phyloP scores from a whole-genome alignment of 139 green algal species.

The Asterochloris erici region DNA sequence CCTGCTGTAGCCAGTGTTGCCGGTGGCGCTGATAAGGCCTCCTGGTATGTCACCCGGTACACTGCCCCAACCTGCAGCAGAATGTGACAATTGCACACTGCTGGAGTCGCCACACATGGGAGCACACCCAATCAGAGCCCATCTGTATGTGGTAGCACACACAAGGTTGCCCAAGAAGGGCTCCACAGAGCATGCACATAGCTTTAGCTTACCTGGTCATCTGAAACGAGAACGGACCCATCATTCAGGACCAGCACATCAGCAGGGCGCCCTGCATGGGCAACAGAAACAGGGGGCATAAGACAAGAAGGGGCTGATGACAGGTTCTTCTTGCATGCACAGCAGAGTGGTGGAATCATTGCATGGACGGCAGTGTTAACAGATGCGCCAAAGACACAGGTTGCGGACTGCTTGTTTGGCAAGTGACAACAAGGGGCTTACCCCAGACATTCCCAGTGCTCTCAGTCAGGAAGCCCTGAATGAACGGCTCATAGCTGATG shows the following conservation, averaged over 20 bases:
- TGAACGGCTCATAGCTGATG: not conserved
- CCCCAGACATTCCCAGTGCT: conserved; percentile 9
- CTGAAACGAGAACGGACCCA: conserved; percentile 6
- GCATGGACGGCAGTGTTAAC: not conserved
- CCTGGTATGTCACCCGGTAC: conserved; percentile 6
- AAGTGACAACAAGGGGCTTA: not conserved
- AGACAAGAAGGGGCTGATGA: not conserved
- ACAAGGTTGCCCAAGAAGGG: too few species aligned
- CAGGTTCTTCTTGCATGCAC: not conserved
- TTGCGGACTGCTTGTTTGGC: not conserved
- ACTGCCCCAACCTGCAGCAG: not conserved
- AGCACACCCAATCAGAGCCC: too few species aligned
- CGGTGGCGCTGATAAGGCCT: too few species aligned
- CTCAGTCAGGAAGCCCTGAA: not conserved
- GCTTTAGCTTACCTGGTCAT: not conserved
- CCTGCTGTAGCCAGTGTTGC: too few species aligned
- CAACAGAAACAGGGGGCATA: not conserved
- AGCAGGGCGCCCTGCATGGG: conserved; percentile 3
- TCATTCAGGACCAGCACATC: conserved; percentile 11
- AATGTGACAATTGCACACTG: too few species aligned
- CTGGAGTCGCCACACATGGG: too few species aligned
- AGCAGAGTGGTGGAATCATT: not conserved
- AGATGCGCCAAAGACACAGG: not conserved
- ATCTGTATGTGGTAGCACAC: too few species aligned
- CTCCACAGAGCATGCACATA: too few species aligned